A percentile compares a stretch with the other conserved stretches of the same genome.
phyloP scores from a whole-genome alignment of 1,284 basidiomycete species.

The Thecaphora thlaspeos region DNA sequence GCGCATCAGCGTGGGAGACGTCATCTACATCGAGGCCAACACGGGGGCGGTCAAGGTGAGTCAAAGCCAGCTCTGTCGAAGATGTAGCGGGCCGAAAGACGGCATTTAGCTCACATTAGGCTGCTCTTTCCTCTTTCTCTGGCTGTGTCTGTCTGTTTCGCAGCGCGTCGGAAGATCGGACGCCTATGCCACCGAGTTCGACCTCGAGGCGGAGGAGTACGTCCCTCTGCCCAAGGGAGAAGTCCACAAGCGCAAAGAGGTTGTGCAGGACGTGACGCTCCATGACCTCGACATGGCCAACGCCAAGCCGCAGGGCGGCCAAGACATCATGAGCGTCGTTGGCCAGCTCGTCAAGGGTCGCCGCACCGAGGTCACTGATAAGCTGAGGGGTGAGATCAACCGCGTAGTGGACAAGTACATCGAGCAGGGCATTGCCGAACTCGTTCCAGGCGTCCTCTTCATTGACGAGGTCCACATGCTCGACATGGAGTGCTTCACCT shows the following conservation, averaged over 20 bases:
- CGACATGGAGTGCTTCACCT: conserved; percentile 98
- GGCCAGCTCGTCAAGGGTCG: conserved; percentile 92
- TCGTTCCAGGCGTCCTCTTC: conserved; percentile 95
- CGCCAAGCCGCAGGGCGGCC: conserved; percentile 86
- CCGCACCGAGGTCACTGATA: conserved; percentile 94
- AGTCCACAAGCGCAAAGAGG: conserved; percentile 94
- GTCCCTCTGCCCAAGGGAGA: conserved; percentile 97
- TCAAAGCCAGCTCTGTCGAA: too few relatives aligned
- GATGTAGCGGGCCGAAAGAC: too few relatives aligned
- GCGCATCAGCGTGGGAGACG: conserved; percentile 92
- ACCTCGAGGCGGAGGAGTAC: conserved; percentile 96
- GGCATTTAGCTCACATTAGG: too few relatives aligned
- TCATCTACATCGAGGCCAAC: conserved; percentile 91
- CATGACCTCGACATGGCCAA: conserved; percentile 97
- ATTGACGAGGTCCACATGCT: conserved; percentile 99
- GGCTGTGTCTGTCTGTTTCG: background rate
- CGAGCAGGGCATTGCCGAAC: conserved; percentile 94
- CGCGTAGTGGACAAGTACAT: conserved; percentile 98
- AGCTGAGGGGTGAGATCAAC: conserved; percentile 91
- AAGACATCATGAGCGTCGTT: conserved; percentile 99
- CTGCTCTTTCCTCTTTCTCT: background rate
- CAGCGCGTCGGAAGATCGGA: conserved; percentile 93
- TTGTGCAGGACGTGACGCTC: conserved; percentile 94
- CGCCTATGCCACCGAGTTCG: conserved; percentile 97
- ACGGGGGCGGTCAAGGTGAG: conserved; percentile 91